Base-by-base conservation (phyloP, 1,284 basidiomycete species). In the Ustilago crameri region DNA sequence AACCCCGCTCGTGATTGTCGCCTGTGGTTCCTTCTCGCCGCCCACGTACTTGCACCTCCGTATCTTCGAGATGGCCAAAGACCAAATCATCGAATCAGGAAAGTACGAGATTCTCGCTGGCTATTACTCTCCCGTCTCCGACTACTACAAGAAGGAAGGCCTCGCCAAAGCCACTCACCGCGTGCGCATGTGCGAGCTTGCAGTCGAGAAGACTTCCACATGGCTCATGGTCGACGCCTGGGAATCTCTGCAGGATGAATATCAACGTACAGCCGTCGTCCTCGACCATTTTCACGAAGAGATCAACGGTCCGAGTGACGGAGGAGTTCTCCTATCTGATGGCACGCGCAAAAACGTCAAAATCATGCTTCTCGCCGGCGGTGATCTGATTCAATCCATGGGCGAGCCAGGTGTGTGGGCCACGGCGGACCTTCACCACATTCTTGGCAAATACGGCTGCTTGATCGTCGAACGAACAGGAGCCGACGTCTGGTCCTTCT, bases 321-420 rank as follows among this genome's bases (percentile, higher is more conserved):
- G 78, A 30, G 81, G 81, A 24, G 66, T 83, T n/a, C 45, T 66
- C 20, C 69, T 81, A 14, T 60, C 62, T 24, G 78, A 81, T 43
- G 81, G 81, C 12, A 54, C 64, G 15, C 59, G 78, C 18, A 61
- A 67, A 37, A 74, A 60, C 22, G 75, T 85, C 69, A 86, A 87
- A 77, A 88, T 98, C 74, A 95, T 98, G 91, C 89, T 99, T 26
- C 88, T 99, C 52, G 96, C 96, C 3, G 96, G 95, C 35, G 95
- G 93, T 23, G 95, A 99, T 84, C 87, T 99, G 76, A 98, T 98
- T 83, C 91, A 93, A 82, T 96, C 93, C 51, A 98, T 98, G 91
- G 93, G 92, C 74, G 93, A 98, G 85, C 93, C 93, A n/a, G 96
- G 96, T 15, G 94, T 99, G 22, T 99, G 96, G 96, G 90, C 91